A percentile compares a stretch with the other conserved stretches of the same genome.
phyloP scores from a whole-genome alignment of 1,284 basidiomycete species.

The Cryptococcus hybrid region DNA sequence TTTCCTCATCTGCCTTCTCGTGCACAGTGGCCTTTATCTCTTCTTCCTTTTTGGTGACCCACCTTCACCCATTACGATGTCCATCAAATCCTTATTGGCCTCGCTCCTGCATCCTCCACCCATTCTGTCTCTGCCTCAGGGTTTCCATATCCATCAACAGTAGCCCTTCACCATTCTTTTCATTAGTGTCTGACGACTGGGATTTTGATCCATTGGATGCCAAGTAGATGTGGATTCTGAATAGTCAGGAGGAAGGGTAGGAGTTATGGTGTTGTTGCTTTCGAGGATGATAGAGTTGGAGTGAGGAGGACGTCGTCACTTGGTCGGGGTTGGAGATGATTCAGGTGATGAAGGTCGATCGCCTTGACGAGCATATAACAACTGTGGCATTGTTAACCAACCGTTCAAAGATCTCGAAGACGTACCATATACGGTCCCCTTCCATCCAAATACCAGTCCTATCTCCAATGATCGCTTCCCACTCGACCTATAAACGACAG shows the following conservation, averaged over 20 bases:
- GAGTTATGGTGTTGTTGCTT: background rate
- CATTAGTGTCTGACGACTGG: background rate
- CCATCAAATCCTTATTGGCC: background rate
- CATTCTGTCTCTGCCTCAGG: background rate
- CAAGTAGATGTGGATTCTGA: background rate
- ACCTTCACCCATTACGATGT: background rate
- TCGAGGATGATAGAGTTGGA: background rate
- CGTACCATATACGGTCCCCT: conserved; percentile 41
- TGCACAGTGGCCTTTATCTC: background rate
- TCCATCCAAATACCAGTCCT: conserved; percentile 42
- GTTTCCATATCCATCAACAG: background rate
- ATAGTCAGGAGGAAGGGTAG: background rate
- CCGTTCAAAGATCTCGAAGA: background rate
- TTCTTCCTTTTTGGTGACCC: background rate
- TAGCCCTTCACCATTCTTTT: background rate
- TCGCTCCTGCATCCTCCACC: background rate
- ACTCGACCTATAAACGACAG: conserved; percentile 21
- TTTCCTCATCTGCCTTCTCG: background rate
- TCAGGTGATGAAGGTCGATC: conserved; percentile 10
- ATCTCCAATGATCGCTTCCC: conserved; percentile 28
- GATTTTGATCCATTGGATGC: background rate
- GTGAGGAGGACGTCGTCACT: background rate
- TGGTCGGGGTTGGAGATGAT: background rate
- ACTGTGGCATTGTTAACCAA: background rate
- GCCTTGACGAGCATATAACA: conserved; percentile 31